Conservation (phyloP, 352 stramenopile genomes). For the Pythium rishiriense region DNA sequence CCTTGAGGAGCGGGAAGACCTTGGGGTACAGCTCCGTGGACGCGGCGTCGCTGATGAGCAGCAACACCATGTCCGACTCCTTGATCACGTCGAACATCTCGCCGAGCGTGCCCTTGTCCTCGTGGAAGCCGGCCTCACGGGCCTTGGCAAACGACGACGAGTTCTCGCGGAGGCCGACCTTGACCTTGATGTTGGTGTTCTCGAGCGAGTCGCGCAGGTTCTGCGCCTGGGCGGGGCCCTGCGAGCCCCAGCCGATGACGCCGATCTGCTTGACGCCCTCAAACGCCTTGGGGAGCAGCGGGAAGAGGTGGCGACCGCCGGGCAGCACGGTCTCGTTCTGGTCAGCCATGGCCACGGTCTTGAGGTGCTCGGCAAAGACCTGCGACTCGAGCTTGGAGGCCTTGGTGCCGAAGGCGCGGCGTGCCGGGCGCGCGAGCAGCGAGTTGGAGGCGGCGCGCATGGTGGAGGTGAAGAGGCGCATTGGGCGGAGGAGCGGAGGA, state of each 20-base stretch:
- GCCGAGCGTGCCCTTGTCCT: conserved; percentile 92
- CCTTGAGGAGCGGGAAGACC: conserved; percentile 96
- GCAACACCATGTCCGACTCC: conserved; percentile 96
- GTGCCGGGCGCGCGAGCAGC: conserved; percentile 34
- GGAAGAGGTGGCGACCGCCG: conserved; percentile 92
- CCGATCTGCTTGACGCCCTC: conserved; percentile 96
- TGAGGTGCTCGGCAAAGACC: conserved; percentile 75
- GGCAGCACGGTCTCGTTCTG: conserved; percentile 74
- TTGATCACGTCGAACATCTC: conserved; percentile 97
- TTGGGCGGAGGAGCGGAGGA: conserved; percentile 16
- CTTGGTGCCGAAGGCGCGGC: conserved; percentile 65
- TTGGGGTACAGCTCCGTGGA: conserved; percentile 96
- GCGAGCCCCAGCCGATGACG: conserved; percentile 98
- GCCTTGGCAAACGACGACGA: conserved; percentile 83
- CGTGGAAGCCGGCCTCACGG: conserved; percentile 90
- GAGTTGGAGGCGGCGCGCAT: conserved; percentile 42
- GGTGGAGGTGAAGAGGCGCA: conserved; percentile 71
- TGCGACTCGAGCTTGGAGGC: conserved; percentile 57
- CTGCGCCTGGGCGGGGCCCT: conserved; percentile 96
- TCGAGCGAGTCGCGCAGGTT: conserved; percentile 97
- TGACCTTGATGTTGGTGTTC: conserved; percentile 89
- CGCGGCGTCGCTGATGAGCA: conserved; percentile 97
- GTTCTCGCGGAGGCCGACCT: conserved; percentile 86
- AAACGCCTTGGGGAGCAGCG: conserved; percentile 95
- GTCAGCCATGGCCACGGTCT: conserved; percentile 79